Evolutionary conservation across 2,329 filamentous ascomycete species (phyloP).

Genomic region (Stagonosporopsis tanaceti): DNA sequence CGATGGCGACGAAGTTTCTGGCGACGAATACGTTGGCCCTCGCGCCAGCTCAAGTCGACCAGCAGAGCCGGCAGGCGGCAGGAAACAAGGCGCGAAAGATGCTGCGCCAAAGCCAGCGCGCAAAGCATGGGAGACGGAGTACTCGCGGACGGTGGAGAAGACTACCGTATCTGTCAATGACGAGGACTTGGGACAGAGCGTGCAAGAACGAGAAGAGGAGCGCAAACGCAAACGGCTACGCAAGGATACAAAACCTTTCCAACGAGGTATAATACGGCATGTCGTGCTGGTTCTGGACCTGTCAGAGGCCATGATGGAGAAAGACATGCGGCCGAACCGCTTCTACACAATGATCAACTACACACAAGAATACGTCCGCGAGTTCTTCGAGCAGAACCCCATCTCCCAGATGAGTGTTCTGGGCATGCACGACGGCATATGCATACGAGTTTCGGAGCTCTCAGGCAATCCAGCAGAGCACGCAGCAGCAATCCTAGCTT

Average conservation of each 20-base stretch:
- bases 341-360: conserved; percentile 84
- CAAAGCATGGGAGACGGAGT: conserved; percentile 56
- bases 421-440: conserved; percentile 91
- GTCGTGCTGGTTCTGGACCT: conserved; percentile 90
- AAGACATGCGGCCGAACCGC: conserved; percentile 88
- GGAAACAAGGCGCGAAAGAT: conserved; percentile 31
- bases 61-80: conserved; percentile 34
- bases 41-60: conserved; percentile 39
- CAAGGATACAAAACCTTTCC: conserved; percentile 92
- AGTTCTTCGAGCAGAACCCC: conserved; percentile 98
- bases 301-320: conserved; percentile 92
- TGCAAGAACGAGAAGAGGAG: conserved; percentile 79
- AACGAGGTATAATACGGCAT: conserved; percentile 97
- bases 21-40: conserved; percentile 66
- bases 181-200: conserved; percentile 74
- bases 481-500: conserved; percentile 74
- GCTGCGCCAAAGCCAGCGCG: conserved; percentile 52
- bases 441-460: conserved; percentile 85
- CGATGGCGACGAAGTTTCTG: conserved; percentile 67
- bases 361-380: conserved; percentile 85
- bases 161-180: conserved; percentile 65
- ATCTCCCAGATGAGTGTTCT: conserved; percentile 94
- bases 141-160: conserved; percentile 66
- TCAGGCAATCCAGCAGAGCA: conserved; percentile 91
- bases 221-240: conserved; percentile 82